Base-by-base conservation (phyloP, 768 basidiomycete species). In the Macrolepiota fuliginosa region DNA sequence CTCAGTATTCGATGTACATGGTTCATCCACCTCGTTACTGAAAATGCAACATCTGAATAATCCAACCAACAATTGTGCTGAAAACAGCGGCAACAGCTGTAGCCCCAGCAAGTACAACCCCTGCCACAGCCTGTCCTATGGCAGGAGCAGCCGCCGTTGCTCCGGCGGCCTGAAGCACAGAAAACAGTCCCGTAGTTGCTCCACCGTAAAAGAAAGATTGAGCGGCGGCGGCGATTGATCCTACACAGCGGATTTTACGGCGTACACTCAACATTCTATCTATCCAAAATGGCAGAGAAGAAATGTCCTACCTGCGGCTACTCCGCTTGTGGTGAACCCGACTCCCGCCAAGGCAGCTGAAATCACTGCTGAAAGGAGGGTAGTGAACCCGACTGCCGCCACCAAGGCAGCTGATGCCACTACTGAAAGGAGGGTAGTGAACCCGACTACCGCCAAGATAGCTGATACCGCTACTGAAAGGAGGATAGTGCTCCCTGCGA, bases 291-390 rank as follows among this genome's bases (percentile, higher is more conserved):
- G 15, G 6, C 17, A 6, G 15, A n/a, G 40, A 42, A 42, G 15
- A 13, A 42, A 32, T 32, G 29, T 7, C 40, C 4, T 25, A 66
- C 65, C 58, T 46, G 47, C 61, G 40, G 59, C 63, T 9, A 66
- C 63, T 11, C 65, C 63, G 3, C 50, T 50, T 13, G 49, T 35
- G 19, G 63, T 59, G 45, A 66, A 64, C 11, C 65, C 65, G 15
- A 64, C 22, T 6, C 17, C 40, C 15, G 37, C 37, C 17, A 39
- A 39, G 37, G 37, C n/a, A n/a, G n/a, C n/a, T n/a, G n/a, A n/a
- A n/a, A n/a, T n/a, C n/a, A n/a, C n/a, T n/a, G n/a, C n/a, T n/a
- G n/a, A n/a, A n/a, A n/a, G n/a, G n/a, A n/a, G n/a, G n/a, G 54
- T 32, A 15, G 63, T 58, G 50, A 66, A 64, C 17, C 65, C 65